A percentile compares a stretch with the other conserved stretches of the same genome.
Evolutionary conservation across 2,329 filamentous ascomycete species (phyloP).

Genomic region (Teratosphaeriaceae sp.): DNA sequence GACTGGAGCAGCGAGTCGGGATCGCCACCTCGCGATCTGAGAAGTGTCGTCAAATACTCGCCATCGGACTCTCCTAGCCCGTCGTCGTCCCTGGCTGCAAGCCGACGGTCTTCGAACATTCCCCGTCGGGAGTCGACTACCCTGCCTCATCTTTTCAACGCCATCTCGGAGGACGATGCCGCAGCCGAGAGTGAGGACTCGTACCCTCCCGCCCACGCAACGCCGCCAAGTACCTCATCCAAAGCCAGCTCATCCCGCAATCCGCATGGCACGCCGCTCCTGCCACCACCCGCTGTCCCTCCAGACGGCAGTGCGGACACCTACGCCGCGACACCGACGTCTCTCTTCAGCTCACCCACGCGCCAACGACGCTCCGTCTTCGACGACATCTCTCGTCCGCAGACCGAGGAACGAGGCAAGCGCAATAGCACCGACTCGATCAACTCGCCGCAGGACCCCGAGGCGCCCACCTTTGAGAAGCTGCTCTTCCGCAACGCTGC

Average conservation of each 20-base stretch:
- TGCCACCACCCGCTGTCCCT: conserved; percentile 16
- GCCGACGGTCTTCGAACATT: conserved; percentile 8
- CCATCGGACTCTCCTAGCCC: conserved; percentile 5
- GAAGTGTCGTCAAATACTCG: conserved; percentile 12
- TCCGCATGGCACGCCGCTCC: not conserved
- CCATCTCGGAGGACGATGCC: conserved; percentile 9
- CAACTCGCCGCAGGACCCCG: not conserved
- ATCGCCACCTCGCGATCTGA: conserved; percentile 12
- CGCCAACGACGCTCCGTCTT: conserved; percentile 8
- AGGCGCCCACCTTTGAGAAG: conserved; percentile 29
- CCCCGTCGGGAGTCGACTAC: conserved; percentile 21
- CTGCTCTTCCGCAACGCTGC: conserved; percentile 38
- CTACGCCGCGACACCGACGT: conserved; percentile 13
- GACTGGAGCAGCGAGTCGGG: conserved; percentile 20
- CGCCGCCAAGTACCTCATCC: conserved; percentile 2
- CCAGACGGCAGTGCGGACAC: not conserved
- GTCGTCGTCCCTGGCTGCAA: not conserved
- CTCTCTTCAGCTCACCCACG: conserved; percentile 9
- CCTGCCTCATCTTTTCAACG: conserved; percentile 16
- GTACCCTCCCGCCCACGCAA: conserved; percentile 6
- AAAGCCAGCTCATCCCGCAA: not conserved
- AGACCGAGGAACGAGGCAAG: conserved; percentile 2
- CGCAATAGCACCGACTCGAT: conserved; percentile 1
- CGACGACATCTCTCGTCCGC: conserved; percentile 2
- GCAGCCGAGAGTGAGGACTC: conserved; percentile 5